phyloP scores from a whole-genome alignment of 2,329 filamentous ascomycete species.

The Talaromyces albobiverticillius region DNA sequence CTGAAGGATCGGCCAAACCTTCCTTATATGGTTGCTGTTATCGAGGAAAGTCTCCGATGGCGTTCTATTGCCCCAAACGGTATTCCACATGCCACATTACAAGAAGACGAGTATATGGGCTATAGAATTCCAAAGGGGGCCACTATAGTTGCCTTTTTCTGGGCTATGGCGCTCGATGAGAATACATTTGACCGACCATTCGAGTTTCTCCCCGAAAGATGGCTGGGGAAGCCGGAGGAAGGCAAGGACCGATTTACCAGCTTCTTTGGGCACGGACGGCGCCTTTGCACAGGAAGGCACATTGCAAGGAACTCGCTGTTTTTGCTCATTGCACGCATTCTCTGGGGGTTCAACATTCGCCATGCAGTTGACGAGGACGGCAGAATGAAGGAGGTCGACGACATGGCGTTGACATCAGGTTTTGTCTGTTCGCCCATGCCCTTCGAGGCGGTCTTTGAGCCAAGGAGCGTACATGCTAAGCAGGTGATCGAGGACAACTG shows the following conservation, averaged over 20 bases:
- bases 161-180: slow-evolving; percentile 42
- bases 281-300: slow-evolving; percentile 41
- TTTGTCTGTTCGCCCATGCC: slow-evolving; percentile 24
- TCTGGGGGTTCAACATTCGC: slow-evolving; percentile 36
- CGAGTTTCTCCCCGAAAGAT: slow-evolving; percentile 38
- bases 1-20: slow-evolving; percentile 25
- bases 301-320: slow-evolving; percentile 37
- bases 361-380: slow-evolving; percentile 14
- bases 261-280: slow-evolving; percentile 56
- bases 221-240: slow-evolving; percentile 40
- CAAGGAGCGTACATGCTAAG: slow-evolving; percentile 20
- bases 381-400: slow-evolving; percentile 24
- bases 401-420: slow-evolving; percentile 21
- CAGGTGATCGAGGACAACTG: slow-evolving; percentile 22
- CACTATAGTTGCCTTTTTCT: slow-evolving; percentile 42
- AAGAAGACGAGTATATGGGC: slow-evolving; percentile 48
- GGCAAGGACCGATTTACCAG: slow-evolving; percentile 48
- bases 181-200: slow-evolving; percentile 27
- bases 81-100: slow-evolving; percentile 45
- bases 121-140: slow-evolving; percentile 50
- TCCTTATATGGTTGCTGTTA: slow-evolving; percentile 26
- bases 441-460: slow-evolving; percentile 26
- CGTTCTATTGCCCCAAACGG: slow-evolving; percentile 39
- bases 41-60: slow-evolving; percentile 31
- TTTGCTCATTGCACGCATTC: slow-evolving; percentile 58